These are phyloP conservation scores for Colletotrichum higginsianum DNA, from an alignment of 2,329 filamentous ascomycete species.

Conservation along the genomic window DNA sequence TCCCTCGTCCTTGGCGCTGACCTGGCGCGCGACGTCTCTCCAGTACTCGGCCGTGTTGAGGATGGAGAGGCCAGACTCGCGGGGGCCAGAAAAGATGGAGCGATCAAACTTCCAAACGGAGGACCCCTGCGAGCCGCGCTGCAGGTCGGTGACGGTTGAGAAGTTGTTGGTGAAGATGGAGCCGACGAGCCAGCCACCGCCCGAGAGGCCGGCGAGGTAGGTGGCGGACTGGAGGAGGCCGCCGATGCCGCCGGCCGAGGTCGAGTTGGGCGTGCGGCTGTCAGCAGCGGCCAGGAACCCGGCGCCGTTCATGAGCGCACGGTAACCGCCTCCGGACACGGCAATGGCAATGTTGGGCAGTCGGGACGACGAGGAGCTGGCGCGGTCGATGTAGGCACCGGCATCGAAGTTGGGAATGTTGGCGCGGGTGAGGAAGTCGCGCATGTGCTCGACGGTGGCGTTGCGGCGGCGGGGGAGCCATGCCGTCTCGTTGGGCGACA, in stretches of 20 bases:
- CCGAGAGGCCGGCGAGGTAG: constrained; percentile 85
- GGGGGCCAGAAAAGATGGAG: constrained; percentile 58
- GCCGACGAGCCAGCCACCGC: constrained; percentile 89
- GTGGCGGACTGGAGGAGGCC: constrained; percentile 86
- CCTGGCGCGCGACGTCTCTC: constrained; percentile 52
- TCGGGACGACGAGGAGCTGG: constrained; percentile 75
- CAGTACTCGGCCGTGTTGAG: constrained; percentile 55
- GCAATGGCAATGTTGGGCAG: constrained; percentile 79
- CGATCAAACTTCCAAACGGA: constrained; percentile 59
- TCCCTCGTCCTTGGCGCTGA: constrained; percentile 56
- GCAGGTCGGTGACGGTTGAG: constrained; percentile 73
- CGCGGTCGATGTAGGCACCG: constrained; percentile 76
- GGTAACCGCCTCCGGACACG: constrained; percentile 87
- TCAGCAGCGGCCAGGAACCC: constrained; percentile 87
- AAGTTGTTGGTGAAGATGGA: constrained; percentile 90
- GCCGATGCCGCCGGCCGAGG: constrained; percentile 77
- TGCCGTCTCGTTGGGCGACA: constrained; percentile 79
- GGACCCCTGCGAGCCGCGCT: constrained; percentile 56
- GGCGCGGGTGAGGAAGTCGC: constrained; percentile 78
- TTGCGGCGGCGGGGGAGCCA: constrained; percentile 83
- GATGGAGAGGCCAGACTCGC: constrained; percentile 52
- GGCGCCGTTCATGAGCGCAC: constrained; percentile 87
- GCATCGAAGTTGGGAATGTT: constrained; percentile 86
- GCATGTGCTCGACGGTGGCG: constrained; percentile 83
- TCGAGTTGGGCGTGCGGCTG: constrained; percentile 75